Conservation (phyloP, 352 stramenopile species). For the Pythium sukuiense region DNA sequence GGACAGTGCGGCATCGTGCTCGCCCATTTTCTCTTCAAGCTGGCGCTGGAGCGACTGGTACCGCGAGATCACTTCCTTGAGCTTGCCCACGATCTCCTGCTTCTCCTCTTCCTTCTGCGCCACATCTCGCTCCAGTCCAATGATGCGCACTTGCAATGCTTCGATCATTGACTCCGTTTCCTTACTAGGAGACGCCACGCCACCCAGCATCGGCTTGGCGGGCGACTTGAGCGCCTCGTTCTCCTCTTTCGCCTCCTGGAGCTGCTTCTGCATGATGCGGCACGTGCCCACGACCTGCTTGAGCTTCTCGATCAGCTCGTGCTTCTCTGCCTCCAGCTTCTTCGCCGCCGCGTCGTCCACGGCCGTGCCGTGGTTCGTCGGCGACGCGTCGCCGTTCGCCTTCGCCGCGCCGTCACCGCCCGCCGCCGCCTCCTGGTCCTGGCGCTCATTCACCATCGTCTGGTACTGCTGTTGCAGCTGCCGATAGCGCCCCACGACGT, state of each 20-base stretch:
- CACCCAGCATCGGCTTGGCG: conserved; percentile 25
- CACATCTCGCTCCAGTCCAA: conserved; percentile 39
- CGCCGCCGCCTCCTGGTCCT: conserved; percentile 25
- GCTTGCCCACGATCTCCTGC: conserved; percentile 43
- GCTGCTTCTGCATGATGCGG: conserved; percentile 70
- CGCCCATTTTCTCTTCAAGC: conserved; percentile 48
- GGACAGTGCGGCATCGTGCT: conserved; percentile 44
- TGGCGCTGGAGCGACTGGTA: conserved; percentile 56
- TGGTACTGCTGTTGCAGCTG: conserved; percentile 56
- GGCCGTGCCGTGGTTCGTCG: conserved; percentile 17
- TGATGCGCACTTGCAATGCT: conserved; percentile 24
- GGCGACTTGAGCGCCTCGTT: conserved; percentile 47
- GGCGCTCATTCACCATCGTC: conserved; percentile 28
- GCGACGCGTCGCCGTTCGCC: conserved; percentile 15
- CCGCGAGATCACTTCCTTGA: conserved; percentile 48
- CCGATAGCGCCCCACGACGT: conserved; percentile 52
- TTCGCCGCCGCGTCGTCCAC: conserved; percentile 35
- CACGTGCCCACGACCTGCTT: conserved; percentile 70
- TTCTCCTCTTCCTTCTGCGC: conserved; percentile 47
- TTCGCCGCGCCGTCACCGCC: conserved; percentile 6
- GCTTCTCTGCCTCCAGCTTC: conserved; percentile 64
- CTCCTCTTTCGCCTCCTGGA: conserved; percentile 60
- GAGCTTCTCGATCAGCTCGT: conserved; percentile 76
- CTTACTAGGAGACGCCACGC: conserved; percentile 3
- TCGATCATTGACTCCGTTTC: conserved; percentile 15